Conservation (phyloP, 1,284 basidiomycete genomes). For the Butyriboletus appendiculatus region DNA sequence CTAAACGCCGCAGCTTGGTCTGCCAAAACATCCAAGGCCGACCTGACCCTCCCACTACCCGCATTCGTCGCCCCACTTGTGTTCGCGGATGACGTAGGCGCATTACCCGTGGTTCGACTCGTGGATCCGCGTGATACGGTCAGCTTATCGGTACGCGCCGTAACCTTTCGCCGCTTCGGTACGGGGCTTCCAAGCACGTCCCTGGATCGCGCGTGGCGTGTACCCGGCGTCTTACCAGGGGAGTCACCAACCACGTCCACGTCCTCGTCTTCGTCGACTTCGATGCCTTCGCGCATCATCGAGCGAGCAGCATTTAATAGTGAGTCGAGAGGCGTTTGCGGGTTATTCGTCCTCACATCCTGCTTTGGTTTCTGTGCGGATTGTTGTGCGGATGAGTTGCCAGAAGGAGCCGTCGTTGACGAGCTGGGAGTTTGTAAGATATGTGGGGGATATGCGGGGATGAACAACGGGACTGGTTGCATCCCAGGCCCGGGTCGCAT, state of each 20-base stretch:
- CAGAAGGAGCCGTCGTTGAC: conserved; percentile 32
- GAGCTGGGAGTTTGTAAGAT: conserved; percentile 34
- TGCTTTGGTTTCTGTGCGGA: conserved; percentile 25
- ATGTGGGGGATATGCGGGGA: conserved; percentile 32
- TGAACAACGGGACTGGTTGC: conserved; percentile 32
- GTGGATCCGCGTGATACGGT: conserved; percentile 3
- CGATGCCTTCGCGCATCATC: conserved; percentile 48
- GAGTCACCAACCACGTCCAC: conserved; percentile 21
- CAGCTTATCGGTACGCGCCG: conserved; percentile 13
- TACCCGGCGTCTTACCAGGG: conserved; percentile 6
- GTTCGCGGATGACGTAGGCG: not conserved
- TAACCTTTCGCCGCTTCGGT: conserved; percentile 31
- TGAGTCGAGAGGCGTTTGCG: conserved; percentile 48
- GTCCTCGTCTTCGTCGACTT: conserved; percentile 27
- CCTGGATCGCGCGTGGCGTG: conserved; percentile 16
- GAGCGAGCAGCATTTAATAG: conserved; percentile 61
- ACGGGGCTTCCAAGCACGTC: conserved; percentile 40
- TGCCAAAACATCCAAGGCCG: conserved; percentile 67
- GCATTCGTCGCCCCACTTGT: not conserved
- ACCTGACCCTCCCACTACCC: conserved; percentile 38
- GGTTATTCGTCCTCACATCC: conserved; percentile 20
- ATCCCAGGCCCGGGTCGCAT: conserved; percentile 23
- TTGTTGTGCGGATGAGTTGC: conserved; percentile 22
- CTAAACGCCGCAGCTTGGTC: conserved; percentile 60
- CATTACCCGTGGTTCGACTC: not conserved